Evolutionary conservation across 768 basidiomycete genomes (phyloP), one percentile per base, ranked within the genome.

Genomic region (Panaeolus papilionaceus): DNA sequence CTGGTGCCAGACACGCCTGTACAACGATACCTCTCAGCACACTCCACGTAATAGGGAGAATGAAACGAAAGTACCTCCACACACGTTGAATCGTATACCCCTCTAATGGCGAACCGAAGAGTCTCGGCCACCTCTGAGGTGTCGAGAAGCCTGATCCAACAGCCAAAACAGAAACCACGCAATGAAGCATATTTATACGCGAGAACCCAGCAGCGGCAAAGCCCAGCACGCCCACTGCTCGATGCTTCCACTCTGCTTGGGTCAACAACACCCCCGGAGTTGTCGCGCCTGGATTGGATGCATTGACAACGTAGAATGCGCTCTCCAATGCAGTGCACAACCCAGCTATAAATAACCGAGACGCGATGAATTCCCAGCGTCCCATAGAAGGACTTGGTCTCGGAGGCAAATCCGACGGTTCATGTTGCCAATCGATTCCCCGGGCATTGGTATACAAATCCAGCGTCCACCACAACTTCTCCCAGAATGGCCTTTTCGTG

Each of bases 381-480:
- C 71, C 67, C 14, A 70, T 70, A 8, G 63, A 47, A 38, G 68
- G 74, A n/a, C 68, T 61, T 16, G 76, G 73, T 38, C 67, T 67
- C 11, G 51, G 44, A 63, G 75, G 64, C 68, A 71, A 64, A 63
- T 70, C 38, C 20, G 67, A 69, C 2, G 75, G 72, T 67, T 78
- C 76, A 49, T 79, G 77, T 18, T 73, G 70, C 79, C 79, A 81
- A 38, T 79, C 76, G 8, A 82, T 74, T 16, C 80, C 79, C 39
- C 81, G 74, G 1, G 78, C 75, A 45, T 75, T 80, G 42, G 71
- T 69, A 45, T 75, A 73, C 16, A 81, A 71, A 47, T 74, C 70
- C 20, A 74, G 65, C 26, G 77, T 75, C 80, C 80, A 81, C 45
- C 64, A 64, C 3, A 77, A n/a, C 9, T 78, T 72, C 10, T 70